Conservation (phyloP, 352 stramenopile species). For the Plasmopara viticola region DNA sequence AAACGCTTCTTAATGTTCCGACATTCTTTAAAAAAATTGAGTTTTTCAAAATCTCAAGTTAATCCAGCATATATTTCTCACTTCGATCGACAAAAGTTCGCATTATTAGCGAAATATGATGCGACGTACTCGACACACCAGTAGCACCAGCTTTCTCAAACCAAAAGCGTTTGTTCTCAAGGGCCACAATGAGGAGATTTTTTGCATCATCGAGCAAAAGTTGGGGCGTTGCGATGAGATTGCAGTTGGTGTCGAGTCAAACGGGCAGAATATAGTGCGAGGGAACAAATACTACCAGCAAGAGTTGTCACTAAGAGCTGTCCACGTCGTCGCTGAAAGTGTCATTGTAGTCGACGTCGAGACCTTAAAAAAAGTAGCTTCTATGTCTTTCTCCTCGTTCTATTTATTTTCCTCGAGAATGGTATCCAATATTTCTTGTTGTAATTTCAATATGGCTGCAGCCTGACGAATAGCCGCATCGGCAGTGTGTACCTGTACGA, state of each 20-base stretch:
- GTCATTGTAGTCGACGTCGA: slow-evolving; percentile 2
- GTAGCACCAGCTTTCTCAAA: slow-evolving; percentile 23
- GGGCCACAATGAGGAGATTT: slow-evolving; percentile 43
- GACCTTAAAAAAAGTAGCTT: background rate
- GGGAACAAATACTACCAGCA: slow-evolving; percentile 5
- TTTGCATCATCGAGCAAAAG: slow-evolving; percentile 53
- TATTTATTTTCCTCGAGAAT: slow-evolving; percentile 18
- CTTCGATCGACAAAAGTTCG: slow-evolving; percentile 33
- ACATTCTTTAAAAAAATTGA: slow-evolving; percentile 33
- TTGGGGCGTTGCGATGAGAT: slow-evolving; percentile 39
- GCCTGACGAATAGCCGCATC: slow-evolving; percentile 10
- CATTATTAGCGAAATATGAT: slow-evolving; percentile 58
- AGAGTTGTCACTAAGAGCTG: slow-evolving; percentile 7
- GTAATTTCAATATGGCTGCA: slow-evolving; percentile 9
- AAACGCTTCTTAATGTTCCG: slow-evolving; percentile 42
- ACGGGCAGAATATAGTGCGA: slow-evolving; percentile 14
- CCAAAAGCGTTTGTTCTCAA: slow-evolving; percentile 24
- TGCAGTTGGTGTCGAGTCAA: slow-evolving; percentile 43
- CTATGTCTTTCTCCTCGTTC: slow-evolving; percentile 7
- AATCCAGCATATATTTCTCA: slow-evolving; percentile 36
- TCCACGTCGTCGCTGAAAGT: slow-evolving; percentile 5
- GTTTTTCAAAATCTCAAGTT: slow-evolving; percentile 49
- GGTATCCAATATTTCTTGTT: no score
- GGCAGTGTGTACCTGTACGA: slow-evolving; percentile 14
- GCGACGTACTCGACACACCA: slow-evolving; percentile 41